phyloP scores from a whole-genome alignment of 495 filamentous ascomycete genomes.

The Lichenothelia convexa region DNA sequence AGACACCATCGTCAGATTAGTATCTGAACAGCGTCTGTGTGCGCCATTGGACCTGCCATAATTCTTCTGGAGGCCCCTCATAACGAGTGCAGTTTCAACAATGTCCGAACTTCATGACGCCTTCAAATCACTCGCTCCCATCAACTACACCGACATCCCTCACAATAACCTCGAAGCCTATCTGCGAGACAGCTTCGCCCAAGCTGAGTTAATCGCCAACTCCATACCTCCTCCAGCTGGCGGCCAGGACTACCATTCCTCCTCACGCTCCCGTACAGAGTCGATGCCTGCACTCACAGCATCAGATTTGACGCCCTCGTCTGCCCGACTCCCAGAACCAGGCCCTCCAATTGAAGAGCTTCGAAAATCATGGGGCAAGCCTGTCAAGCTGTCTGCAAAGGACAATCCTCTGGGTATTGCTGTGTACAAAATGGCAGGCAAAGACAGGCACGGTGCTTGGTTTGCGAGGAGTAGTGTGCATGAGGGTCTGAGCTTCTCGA shows the following conservation, averaged over 20 bases:
- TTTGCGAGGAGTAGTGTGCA: conserved; percentile 79
- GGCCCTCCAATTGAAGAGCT: conserved; percentile 31
- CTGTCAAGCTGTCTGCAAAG: conserved; percentile 46
- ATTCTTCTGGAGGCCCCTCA: too few relatives aligned
- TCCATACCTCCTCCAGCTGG: conserved; percentile 47
- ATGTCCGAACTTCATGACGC: conserved; percentile 43
- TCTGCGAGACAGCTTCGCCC: conserved; percentile 39
- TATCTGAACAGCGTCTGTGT: too few relatives aligned
- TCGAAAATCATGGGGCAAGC: conserved; percentile 71
- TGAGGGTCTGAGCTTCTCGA: conserved; percentile 50
- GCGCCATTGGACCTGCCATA: too few relatives aligned
- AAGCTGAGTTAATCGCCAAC: conserved; percentile 53
- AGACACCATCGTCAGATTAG: too few relatives aligned
- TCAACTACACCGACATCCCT: conserved; percentile 44
- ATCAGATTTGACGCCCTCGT: conserved; percentile 32
- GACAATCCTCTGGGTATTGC: conserved; percentile 61
- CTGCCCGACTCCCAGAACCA: conserved; percentile 32
- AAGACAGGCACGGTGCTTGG: conserved; percentile 75
- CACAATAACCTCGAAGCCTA: conserved; percentile 32
- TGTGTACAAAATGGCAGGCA: conserved; percentile 61
- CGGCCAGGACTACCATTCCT: conserved; percentile 16
- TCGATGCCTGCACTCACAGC: conserved; percentile 24
- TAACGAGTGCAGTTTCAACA: too few relatives aligned
- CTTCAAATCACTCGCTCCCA: conserved; percentile 54
- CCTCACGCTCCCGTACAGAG: conserved; percentile 20